Evolutionary conservation across 495 filamentous ascomycete genomes (phyloP).

Genomic region (Aspergillus bertholletiae): DNA sequence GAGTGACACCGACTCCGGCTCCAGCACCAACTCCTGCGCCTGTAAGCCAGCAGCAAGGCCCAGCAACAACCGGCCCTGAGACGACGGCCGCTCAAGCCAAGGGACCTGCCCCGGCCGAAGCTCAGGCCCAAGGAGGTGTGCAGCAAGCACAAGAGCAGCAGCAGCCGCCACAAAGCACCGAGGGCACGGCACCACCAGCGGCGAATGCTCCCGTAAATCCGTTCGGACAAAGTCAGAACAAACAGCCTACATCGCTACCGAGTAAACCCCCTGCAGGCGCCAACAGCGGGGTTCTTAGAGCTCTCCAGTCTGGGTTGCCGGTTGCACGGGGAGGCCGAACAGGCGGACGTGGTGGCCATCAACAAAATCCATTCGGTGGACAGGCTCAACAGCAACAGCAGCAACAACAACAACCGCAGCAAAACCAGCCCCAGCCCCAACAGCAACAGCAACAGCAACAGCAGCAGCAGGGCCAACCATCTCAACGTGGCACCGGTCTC

Average conservation of each 20-base stretch:
- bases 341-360: conserved; percentile 27
- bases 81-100: conserved; percentile 9
- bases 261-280: conserved; percentile 38
- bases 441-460: conserved; percentile 20
- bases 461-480: conserved; percentile 8
- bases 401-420: conserved; percentile 14
- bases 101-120: conserved; percentile 2
- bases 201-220: conserved; percentile 23
- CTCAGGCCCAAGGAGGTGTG: conserved; percentile 1
- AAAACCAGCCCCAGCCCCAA: no score
- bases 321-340: conserved; percentile 38
- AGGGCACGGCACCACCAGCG: background rate
- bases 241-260: conserved; percentile 28
- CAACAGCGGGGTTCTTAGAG: conserved; percentile 32
- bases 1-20: conserved; percentile 16
- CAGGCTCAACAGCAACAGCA: conserved; percentile 18
- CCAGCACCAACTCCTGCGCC: conserved; percentile 11
- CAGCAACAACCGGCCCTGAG: conserved; percentile 1
- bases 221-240: conserved; percentile 29
- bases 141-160: conserved; percentile 14
- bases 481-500: conserved; percentile 39
- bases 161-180: background rate
- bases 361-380: conserved; percentile 28
- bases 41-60: conserved; percentile 11
- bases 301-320: conserved; percentile 49